Conservation (phyloP, 257 asterid genomes). For the Echites panduratus region DNA sequence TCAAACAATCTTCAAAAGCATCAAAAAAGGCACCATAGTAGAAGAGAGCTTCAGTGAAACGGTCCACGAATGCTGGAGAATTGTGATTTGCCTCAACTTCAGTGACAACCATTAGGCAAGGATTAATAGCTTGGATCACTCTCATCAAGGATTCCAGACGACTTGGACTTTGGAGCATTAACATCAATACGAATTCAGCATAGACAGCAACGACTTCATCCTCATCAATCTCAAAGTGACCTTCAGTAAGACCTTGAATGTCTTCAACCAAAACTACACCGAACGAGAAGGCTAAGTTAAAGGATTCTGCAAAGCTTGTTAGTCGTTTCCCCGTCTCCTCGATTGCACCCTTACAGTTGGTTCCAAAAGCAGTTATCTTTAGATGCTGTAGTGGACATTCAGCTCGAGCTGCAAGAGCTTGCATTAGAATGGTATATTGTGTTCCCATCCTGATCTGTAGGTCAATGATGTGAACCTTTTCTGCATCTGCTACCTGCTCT, state of each 20-base stretch:
- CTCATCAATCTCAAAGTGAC: conserved; percentile 19
- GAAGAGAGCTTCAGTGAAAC: conserved; percentile 32
- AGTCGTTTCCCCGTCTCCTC: conserved; percentile 39
- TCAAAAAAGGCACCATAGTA: conserved; percentile 30
- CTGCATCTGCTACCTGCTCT: conserved; percentile 33
- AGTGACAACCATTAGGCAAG: conserved; percentile 15
- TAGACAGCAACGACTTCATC: conserved; percentile 40
- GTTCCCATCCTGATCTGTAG: conserved; percentile 39
- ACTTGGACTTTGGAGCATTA: conserved; percentile 28
- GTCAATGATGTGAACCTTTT: conserved; percentile 48
- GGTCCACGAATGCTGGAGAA: conserved; percentile 23
- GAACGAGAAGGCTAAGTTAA: conserved; percentile 36
- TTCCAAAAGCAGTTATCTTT: conserved; percentile 47
- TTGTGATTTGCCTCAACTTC: conserved; percentile 24
- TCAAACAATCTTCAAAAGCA: conserved; percentile 20
- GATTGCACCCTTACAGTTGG: conserved; percentile 20
- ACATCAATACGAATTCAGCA: conserved; percentile 26
- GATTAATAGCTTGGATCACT: conserved; percentile 20
- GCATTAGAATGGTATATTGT: conserved; percentile 49
- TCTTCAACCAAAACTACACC: conserved; percentile 31
- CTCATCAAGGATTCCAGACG: conserved; percentile 31
- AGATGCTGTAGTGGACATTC: conserved; percentile 32
- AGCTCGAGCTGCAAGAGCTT: conserved; percentile 37
- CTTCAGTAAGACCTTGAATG: conserved; percentile 25
- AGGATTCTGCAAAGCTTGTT: conserved; percentile 37